Base-by-base conservation (phyloP, 495 filamentous ascomycete species). In the Amniculicola lignicola region DNA sequence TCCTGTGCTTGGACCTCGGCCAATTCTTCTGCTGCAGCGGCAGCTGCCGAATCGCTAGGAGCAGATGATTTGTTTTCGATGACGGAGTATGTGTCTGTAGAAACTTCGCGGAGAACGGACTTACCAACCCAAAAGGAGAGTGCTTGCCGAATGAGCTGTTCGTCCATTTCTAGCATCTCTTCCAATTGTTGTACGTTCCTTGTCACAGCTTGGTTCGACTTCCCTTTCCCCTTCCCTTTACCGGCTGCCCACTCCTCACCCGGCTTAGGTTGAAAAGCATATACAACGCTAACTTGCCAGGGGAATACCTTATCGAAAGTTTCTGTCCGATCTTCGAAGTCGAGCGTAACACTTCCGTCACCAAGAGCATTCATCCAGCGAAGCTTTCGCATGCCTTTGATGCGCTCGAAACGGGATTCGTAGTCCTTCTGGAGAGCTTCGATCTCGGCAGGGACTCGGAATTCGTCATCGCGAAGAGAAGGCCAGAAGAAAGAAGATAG, bases 401-500 rank as follows among this genome's bases (percentile, higher is more conserved):
- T 76, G 2, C 70, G 71, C 61, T 89, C 83, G 67, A 95, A 98
- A n/a, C 84, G 85, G 3, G 69, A 61, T 38, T 85, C 80, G 72
- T 95, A 98, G 19, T 71, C 74, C 44, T 80, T 70, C 68, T 91
- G 88, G 22, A 88, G 70, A 1, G 77, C 66, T 3, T 69, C 49
- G 28, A 97, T 82, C 28, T 76, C 75, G 0, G 71, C 46, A 3
- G 94, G 93, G 9, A 94, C 71, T 27, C 73, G 67, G 71, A 95
- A 96, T 21, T 76, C 76, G 59, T 91, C 87, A 16, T 86, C 81
- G 36, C 89, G 84, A 10, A 96, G 74, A 1, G 83, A 74, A 0
- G 94, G 92, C 93, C 93, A 99, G 75, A 92, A 99, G 61, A 94
- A 82, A n/a, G 88, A 81, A 0, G 89, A 95, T 3, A 97, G 74